A percentile compares a stretch with the other conserved stretches of the same genome.
Evolutionary conservation across 192 early-diverging fungal genomes (phyloP).

Genomic region (Coemansia sp.): DNA sequence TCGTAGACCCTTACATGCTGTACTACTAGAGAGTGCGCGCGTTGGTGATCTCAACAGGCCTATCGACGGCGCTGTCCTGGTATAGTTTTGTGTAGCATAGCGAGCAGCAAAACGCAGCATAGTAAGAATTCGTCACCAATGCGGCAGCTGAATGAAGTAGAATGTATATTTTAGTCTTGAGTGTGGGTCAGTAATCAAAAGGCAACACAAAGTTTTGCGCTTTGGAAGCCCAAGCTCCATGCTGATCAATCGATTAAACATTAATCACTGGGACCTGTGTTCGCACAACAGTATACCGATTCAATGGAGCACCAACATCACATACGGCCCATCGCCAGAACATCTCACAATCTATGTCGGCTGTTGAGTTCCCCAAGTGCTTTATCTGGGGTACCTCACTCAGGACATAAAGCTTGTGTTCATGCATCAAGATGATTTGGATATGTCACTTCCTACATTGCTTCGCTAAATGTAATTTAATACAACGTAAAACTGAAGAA

Average conservation of each 20-base stretch:
- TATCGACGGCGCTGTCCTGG: not conserved
- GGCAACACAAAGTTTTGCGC: no score
- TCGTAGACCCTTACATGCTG: constrained; percentile 7
- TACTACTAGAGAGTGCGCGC: not conserved
- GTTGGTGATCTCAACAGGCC: constrained; percentile 2
- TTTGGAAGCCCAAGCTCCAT: not conserved
- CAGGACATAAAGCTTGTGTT: no score
- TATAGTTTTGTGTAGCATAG: constrained; percentile 9
- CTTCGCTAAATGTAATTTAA: not conserved
- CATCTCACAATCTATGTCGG: no score
- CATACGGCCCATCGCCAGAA: no score
- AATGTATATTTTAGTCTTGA: not conserved
- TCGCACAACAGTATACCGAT: no score
- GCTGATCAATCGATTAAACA: not conserved
- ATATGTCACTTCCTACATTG: not conserved
- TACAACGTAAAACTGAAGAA: not conserved
- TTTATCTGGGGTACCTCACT: no score
- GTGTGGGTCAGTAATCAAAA: not conserved
- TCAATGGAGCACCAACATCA: no score
- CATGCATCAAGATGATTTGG: not conserved
- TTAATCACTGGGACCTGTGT: not conserved
- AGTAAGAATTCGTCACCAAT: not conserved
- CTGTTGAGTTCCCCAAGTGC: no score
- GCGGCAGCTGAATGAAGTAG: constrained; percentile 1
- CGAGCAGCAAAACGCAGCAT: constrained; percentile 30